Base-by-base conservation (phyloP, 805 yeast species). In the Yarrowia sp. region DNA sequence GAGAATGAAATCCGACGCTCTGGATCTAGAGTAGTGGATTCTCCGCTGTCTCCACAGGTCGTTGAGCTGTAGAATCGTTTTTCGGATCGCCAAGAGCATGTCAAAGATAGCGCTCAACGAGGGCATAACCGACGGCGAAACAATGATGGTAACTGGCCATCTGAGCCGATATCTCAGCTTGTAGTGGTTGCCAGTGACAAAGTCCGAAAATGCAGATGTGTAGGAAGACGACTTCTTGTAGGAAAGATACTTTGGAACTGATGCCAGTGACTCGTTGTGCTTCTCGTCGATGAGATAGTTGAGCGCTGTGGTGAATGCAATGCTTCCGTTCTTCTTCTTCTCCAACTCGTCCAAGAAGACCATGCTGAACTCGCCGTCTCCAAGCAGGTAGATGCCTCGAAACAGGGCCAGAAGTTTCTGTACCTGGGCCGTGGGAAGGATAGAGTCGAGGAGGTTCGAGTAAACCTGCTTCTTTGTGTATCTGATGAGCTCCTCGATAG, bases 111-210 rank as follows among this genome's bases (percentile, higher is more conserved):
- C 64, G 29, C 49, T 65, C 62, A 22, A 53, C 10, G 21, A 47
- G 27, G 13, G 62, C 51, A 38, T 67, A 53, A 35, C 62, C 8
- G 24, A 38, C 35, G 47, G 46, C 2, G 65, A 49, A 6, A 64
- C 51, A 25, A 68, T 46, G n/a, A 67, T 63, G 14, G 61, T 56
- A n/a, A 59, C 62, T 6, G 70, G 70, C 69, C 70, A 68, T n/a
- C 65, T 58, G 18, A 67, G 61, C 6, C 53, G 36, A 29, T 67
- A 36, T 5, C 19, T 10, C 22, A 68, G 59, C 33, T 38, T 42
- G 44, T 63, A 61, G 25, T 65, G 60, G 27, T 62, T 31, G 3
- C 65, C 63, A 9, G 63, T 44, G 27, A 62, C 24, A 6, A 68
- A 33, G 24, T 68, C 69, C n/a, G 66, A 65, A 42, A 68, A 66